Evolutionary conservation across 2,329 filamentous ascomycete genomes (phyloP), one percentile per base, ranked within the genome.

Genomic region (Sporothrix pseudoabietina): DNA sequence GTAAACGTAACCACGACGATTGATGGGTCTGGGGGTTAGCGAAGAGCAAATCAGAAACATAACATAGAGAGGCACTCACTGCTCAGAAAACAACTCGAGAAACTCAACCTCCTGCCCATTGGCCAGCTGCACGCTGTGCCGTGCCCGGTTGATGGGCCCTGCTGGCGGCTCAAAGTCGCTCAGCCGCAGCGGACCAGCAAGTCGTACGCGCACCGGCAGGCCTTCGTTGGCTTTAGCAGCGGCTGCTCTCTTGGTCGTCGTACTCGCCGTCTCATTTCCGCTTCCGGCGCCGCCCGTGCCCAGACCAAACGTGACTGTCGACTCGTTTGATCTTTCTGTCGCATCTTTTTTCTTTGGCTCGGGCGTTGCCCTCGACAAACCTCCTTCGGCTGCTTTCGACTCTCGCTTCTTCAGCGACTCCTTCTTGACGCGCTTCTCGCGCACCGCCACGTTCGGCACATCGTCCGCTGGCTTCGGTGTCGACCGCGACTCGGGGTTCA

Each of bases 1-100:
- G 80, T 98, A 98, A 74, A 94, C 92, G 80, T 95, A 98, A 72
- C 91, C 88, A 78, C 89, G 90, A 77, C 90, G 90, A 76, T 91
- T 91, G 71, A 77, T 75, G 1, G 77, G 74, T 49, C 76, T 77
- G 73, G 41, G 26, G 26, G 26, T 26, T 26, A 26, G 26, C 26
- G 26, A 26, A 26, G 26, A 26, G 26, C 26, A 26, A 26, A 26
- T 26, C 26, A 26, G 26, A 26, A 26, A 26, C 26, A 44, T n/a
- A 19, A 47, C 44, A 0, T 26, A 8, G 1, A 8, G n/a, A 14
- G 52, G 12, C 14, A 66, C 88, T 80, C 81, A 90, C 89, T 91
- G 89, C 74, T 91, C 89, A 1, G 88, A 87, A 0, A 88, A 87
- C 0, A 88, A 87, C 79, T 91, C 89, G 75, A 87, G 85, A 78